These are phyloP conservation scores for Exophiala dermatitidis DNA, from an alignment of 2,329 filamentous ascomycete species.

Conservation along the genomic window DNA sequence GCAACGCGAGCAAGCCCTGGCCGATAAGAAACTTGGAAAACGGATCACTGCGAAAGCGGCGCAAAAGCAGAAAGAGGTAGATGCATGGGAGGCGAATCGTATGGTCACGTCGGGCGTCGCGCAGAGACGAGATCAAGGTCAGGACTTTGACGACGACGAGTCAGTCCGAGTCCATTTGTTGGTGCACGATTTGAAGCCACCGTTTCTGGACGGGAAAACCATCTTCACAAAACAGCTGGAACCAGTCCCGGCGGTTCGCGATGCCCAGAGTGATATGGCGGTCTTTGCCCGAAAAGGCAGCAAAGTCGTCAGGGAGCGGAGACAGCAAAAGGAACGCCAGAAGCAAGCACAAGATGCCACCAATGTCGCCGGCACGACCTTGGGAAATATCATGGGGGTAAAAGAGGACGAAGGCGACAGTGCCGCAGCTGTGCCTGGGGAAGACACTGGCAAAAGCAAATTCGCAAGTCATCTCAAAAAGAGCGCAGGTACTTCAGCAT, in stretches of 20 bases:
- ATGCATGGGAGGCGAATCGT: constrained; percentile 97
- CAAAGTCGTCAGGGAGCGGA: constrained; percentile 79
- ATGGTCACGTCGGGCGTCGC: constrained; percentile 97
- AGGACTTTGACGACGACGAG: constrained; percentile 88
- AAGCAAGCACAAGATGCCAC: constrained; percentile 94
- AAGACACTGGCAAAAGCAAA: constrained; percentile 65
- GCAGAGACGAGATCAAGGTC: constrained; percentile 72
- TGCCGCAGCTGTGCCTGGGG: constrained; percentile 66
- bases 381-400: constrained; percentile 92
- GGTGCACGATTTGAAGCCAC: constrained; percentile 87
- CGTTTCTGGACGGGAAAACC: constrained; percentile 87
- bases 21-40: constrained; percentile 71
- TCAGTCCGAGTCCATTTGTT: constrained; percentile 80
- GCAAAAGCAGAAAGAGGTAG: constrained; percentile 87
- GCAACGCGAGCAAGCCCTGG: constrained; percentile 63
- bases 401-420: constrained; percentile 87
- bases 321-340: constrained; percentile 87
- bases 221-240: constrained; percentile 97
- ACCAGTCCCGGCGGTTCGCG: constrained; percentile 83
- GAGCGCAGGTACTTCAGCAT: constrained; percentile 71
- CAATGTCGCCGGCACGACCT: constrained; percentile 78
- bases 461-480: constrained; percentile 89
- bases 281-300: constrained; percentile 96
- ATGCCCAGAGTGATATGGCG: constrained; percentile 96
- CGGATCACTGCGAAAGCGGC: constrained; percentile 65